Base-by-base conservation (phyloP, 2,329 filamentous ascomycete genomes). In the Escovopsis sp. region DNA sequence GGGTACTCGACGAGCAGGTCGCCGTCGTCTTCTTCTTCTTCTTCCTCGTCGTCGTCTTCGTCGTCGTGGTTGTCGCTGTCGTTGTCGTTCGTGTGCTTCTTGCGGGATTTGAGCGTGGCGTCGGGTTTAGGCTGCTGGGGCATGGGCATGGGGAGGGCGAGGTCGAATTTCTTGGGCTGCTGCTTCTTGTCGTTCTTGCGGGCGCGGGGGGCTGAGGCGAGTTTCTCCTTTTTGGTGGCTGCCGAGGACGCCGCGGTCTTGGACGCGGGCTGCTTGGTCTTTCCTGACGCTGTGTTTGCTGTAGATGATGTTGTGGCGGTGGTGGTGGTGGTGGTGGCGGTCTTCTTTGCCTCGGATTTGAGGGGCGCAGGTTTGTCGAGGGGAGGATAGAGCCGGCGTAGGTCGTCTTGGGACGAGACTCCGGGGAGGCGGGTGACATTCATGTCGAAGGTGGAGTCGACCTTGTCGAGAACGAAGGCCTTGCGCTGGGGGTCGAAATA, bases 381-480 rank as follows among this genome's bases (percentile, higher is more conserved):
- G 40, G 83, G 82, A 9, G 74, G 65, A 50, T 83, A 76, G 48
- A 78, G 68, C 34, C 73, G 68, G 33, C 72, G 67, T 28, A 92
- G 63, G 47, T 68, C 72, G 21, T 71, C 69, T 35, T 67, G 57
- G 44, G 83, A 72, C 36, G 66, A 61, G 47, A 79, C 77, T 43
- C 66, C 70, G 3, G 79, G 82, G 12, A 75, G 75, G 37, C 69
- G 73, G 35, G 72, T 75, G 36, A 94, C 60, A 55, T 94, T 94
- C 78, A 94, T 87, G 49, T 84, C 78, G 57, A 93, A 80, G 27
- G 77, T 76, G n/a, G 77, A 79, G 51, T 84, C 74, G 36, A 94
- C 64, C 35, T 75, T 76, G 60, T 94, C 85, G 36, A 94, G 68
- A 19, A 90, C 75, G 45, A 90, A 90, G 37, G 70, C 78, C 49